These are phyloP conservation scores for Trypanosoma boissoni DNA, from an alignment of 208 protist species.

Conservation along the genomic window DNA sequence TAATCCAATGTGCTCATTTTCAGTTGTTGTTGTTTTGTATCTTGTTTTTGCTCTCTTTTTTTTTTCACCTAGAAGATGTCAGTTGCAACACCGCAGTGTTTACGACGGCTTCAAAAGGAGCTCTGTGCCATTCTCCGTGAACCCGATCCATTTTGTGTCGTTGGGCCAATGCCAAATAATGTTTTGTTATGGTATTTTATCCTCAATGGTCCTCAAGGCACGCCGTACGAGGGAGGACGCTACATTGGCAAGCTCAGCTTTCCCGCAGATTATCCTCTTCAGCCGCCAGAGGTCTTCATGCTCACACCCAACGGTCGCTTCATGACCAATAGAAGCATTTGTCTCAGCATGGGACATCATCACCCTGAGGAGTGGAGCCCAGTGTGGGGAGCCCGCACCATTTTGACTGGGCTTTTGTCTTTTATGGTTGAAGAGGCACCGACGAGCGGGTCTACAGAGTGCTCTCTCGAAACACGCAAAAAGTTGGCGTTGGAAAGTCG, in stretches of 20 bases:
- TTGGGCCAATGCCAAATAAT: conserved; percentile 65
- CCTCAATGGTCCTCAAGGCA: conserved; percentile 90
- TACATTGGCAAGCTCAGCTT: conserved; percentile 96
- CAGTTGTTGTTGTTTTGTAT: too few relatives aligned
- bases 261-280: conserved; percentile 95
- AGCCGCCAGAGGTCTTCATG: conserved; percentile 90
- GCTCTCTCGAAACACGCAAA: conserved; percentile 30
- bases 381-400: conserved; percentile 75
- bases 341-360: conserved; percentile 82
- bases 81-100: conserved; percentile 32
- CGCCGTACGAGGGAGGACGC: conserved; percentile 91
- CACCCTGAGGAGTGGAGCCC: conserved; percentile 90
- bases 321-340: conserved; percentile 50
- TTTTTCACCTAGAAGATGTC: too few relatives aligned
- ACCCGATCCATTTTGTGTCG: conserved; percentile 28
- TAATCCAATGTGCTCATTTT: too few relatives aligned
- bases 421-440: conserved; percentile 70
- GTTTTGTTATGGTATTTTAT: conserved; percentile 96
- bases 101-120: conserved; percentile 59
- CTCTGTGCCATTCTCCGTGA: conserved; percentile 33
- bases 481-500: conserved; percentile 39
- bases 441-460: conserved; percentile 38
- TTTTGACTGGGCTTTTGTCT: conserved; percentile 80
- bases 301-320: conserved; percentile 88
- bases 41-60: conserved; percentile 13